Evolutionary conservation across 2,329 filamentous ascomycete genomes (phyloP), one percentile per base, ranked within the genome.

Genomic region (Neofusicoccum umdonicola): DNA sequence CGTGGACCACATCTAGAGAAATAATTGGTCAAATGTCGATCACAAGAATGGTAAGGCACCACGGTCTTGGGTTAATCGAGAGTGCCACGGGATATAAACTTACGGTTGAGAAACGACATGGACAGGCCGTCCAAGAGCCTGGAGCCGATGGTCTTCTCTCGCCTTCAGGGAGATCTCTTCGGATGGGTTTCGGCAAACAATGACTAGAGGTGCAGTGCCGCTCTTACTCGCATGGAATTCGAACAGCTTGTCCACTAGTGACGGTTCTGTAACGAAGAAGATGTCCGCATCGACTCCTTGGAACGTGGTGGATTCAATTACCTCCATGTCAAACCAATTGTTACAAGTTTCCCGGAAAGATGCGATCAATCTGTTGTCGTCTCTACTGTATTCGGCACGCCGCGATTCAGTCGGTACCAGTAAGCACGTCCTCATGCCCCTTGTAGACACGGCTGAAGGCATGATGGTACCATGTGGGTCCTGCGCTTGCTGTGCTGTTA

Each of bases 261-360:
- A 45, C 1, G 62, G 62, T 4, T 64, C 62, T n/a, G 62, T 64
- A 9, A 64, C 62, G 37, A 64, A 64, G 22, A 58, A 58, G 2
- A 64, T 51, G 22, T 64, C 62, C 3, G 52, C 62, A 17, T 64
- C 62, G 12, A 64, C 22, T 17, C 37, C 50, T 34, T 64, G 42
- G 7, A 58, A 12, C 12, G 42, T 50, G 9, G 51, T 48, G 4
- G 52, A 37, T 41, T 64, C 62, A n/a, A 50, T 42, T 17, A 60
- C 44, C n/a, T 64, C 56, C 63, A 65, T 65, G 13, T 62, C 56
- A 19, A 65, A 65, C 63, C 63, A 65, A 17, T 51, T 65, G 4
- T 44, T 31, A 47, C 63, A 65, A 4, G 63, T 65, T 19, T 62
- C 54, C 15, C 63, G 15, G 41, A 65, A 60, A 2, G 63, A 65